Percentiles rank a stretch among this genome's conserved stretches.
Evolutionary conservation across 257 asterid genomes (phyloP).

Genomic region (Gentiana dahurica): DNA sequence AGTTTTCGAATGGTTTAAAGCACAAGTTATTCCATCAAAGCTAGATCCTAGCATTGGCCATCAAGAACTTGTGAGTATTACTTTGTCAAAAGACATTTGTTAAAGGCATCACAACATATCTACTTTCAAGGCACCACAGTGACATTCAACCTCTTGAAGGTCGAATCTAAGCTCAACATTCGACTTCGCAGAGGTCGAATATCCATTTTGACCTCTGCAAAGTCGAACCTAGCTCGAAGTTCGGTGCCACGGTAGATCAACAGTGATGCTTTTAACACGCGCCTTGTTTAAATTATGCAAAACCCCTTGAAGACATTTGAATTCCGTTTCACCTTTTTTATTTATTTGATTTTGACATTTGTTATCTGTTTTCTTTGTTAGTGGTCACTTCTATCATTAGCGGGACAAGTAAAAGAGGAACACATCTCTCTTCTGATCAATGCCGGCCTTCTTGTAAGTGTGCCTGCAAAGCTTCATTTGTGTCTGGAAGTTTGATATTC

Average conservation of each 20-base stretch:
- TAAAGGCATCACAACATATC: too few relatives aligned
- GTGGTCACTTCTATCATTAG: conserved; percentile 70
- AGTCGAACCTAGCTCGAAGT: too few relatives aligned
- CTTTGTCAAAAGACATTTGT: not conserved
- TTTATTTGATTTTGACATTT: not conserved
- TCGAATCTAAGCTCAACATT: too few relatives aligned
- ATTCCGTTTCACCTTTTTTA: too few relatives aligned
- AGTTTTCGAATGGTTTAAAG: conserved; percentile 79
- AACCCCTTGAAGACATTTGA: not conserved
- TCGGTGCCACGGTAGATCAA: too few relatives aligned
- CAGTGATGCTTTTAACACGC: too few relatives aligned
- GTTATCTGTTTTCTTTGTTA: conserved; percentile 27
- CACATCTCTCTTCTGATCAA: conserved; percentile 70
- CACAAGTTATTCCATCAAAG: conserved; percentile 65
- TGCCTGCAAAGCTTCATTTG: not conserved
- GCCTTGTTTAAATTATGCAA: too few relatives aligned
- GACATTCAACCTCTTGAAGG: too few relatives aligned
- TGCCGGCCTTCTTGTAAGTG: conserved; percentile 85
- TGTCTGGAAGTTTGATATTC: not conserved
- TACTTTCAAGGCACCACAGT: too few relatives aligned
- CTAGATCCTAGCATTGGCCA: conserved; percentile 74
- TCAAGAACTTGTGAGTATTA: conserved; percentile 71
- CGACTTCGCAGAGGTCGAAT: too few relatives aligned
- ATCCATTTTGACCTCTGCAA: too few relatives aligned
- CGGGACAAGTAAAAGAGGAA: conserved; percentile 87